These are phyloP conservation scores for Fomes fomentarius DNA, from an alignment of 1,284 basidiomycete species.

Conservation along the genomic window DNA sequence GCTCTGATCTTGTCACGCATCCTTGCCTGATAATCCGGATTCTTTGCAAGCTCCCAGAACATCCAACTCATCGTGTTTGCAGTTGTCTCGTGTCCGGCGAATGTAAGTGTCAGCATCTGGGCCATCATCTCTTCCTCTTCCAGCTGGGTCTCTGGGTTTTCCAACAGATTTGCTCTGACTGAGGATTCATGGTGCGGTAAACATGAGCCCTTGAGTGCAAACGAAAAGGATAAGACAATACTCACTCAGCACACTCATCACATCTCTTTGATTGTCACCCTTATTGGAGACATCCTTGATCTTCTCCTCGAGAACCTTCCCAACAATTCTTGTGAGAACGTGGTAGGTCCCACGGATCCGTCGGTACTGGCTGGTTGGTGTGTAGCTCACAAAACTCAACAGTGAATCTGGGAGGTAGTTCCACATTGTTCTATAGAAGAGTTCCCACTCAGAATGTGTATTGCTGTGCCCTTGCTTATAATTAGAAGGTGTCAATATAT, in stretches of 20 bases:
- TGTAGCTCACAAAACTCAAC: constrained; percentile 28
- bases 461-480: constrained; percentile 22
- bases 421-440: constrained; percentile 33
- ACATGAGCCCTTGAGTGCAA: no score
- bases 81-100: constrained; percentile 32
- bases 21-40: constrained; percentile 33
- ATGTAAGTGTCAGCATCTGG: constrained; percentile 49
- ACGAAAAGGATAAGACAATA: background rate
- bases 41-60: constrained; percentile 32
- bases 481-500: no score
- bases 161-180: constrained; percentile 57
- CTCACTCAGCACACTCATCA: constrained; percentile 46
- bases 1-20: constrained; percentile 32
- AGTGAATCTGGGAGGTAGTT: constrained; percentile 26
- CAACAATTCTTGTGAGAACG: constrained; percentile 31
- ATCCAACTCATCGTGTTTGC: constrained; percentile 29
- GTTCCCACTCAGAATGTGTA: constrained; percentile 18
- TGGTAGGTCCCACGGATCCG: no score
- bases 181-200: background rate
- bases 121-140: constrained; percentile 49
- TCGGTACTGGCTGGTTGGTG: no score
- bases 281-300: constrained; percentile 1
- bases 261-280: constrained; percentile 32
- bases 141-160: constrained; percentile 46
- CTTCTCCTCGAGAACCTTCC: constrained; percentile 26